Evolutionary conservation across 1,139 yeast species (phyloP), one percentile per base, ranked within the genome.

Genomic region (Petasospora fabianii): DNA sequence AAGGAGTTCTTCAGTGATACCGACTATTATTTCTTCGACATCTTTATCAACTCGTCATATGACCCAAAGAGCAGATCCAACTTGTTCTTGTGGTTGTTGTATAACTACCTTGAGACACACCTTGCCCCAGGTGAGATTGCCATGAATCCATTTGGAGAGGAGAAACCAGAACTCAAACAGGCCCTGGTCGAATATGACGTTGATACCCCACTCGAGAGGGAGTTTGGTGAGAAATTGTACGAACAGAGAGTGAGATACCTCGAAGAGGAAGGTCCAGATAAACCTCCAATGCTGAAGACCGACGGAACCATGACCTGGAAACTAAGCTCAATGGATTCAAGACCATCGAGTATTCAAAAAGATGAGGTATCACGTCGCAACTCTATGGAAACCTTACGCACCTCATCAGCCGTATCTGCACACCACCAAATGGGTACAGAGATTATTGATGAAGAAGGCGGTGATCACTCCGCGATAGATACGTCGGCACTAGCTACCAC

Each of bases 21-120:
- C 1, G 40, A 38, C 1, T 54, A 53, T 28, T 42, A 40, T 38
- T 75, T 83, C 52, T 79, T 78, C 67, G 88, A 83, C 46, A 68
- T 84, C 36, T 75, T 84, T 49, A 74, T 83, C 62, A 75, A 75
- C 47, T 58, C 74, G 1, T 60, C 56, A 1, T 61, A 62, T 33
- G 62, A 71, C 12, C 86, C 95, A 4, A 61, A 59, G 27, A 79
- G 78, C 46, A 70, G 96, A 47, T 88, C 87, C 3, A 65, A 69
- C 36, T 71, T 92, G 24, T 80, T 92, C 51, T 61, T 92, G 45
- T 92, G 97, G 97, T 63, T 92, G 30, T 60, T 86, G 43, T 87
- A 86, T 66, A 73, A 87, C 3, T 84, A 83, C 54, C 65, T 84
- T 48, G 96, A 92, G 56, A 84, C 96, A 0, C 71, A 73, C 44